Evolutionary conservation across 179 eudicot genomes (phyloP).

Genomic region (Actinidia chinensis): DNA sequence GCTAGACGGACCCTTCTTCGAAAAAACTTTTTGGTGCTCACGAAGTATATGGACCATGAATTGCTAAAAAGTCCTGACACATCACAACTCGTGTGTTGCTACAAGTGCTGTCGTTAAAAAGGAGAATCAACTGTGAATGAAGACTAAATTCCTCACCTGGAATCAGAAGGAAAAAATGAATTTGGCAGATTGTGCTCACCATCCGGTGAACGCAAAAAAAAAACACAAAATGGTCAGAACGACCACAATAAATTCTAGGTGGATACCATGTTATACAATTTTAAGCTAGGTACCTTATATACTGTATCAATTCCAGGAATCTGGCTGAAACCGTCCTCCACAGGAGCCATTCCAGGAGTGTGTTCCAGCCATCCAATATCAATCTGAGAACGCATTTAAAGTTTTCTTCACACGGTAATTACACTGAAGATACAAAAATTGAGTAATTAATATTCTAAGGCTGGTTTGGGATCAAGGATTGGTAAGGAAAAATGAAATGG

Average conservation of each 20-base stretch:
- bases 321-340: slow-evolving; percentile 80
- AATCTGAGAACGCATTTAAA: slow-evolving; percentile 68
- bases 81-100: background rate
- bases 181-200: slow-evolving; percentile 79
- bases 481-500: no score
- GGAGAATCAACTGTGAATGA: background rate
- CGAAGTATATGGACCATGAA: slow-evolving; percentile 90
- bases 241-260: background rate
- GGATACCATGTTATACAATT: no score
- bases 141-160: slow-evolving; percentile 50
- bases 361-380: slow-evolving; percentile 92
- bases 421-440: slow-evolving; percentile 37
- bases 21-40: slow-evolving; percentile 70
- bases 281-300: slow-evolving; percentile 48
- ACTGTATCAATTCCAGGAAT: slow-evolving; percentile 67
- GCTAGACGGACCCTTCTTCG: slow-evolving; percentile 95
- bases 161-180: slow-evolving; percentile 74
- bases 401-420: slow-evolving; percentile 54
- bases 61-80: slow-evolving; percentile 89
- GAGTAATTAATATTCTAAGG: background rate
- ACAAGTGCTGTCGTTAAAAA: slow-evolving; percentile 3
- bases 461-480: no score
- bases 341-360: slow-evolving; percentile 71
- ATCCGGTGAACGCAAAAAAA: slow-evolving; percentile 42
- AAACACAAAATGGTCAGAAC: background rate